Conservation (phyloP, 2,329 filamentous ascomycete species). For the Thermochaetoides dissita region DNA sequence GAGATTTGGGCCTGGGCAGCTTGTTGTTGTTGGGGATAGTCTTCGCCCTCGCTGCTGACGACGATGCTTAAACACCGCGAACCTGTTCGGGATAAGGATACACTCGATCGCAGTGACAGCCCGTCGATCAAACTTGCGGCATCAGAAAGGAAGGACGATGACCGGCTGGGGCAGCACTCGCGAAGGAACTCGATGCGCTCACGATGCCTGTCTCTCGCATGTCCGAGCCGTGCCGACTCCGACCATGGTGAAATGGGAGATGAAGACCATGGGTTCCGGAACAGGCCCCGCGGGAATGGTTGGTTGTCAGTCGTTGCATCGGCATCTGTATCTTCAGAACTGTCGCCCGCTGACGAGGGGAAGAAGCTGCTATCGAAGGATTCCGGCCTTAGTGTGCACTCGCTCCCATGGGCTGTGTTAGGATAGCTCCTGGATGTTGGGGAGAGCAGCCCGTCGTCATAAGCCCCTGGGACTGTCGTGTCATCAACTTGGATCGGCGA, state of each 20-base stretch:
- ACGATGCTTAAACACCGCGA: slow-evolving; percentile 1
- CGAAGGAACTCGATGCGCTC: slow-evolving; percentile 1
- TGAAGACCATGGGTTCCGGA: slow-evolving; percentile 3
- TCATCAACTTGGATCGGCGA: no score
- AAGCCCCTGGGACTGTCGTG: no score
- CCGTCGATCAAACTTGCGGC: slow-evolving; percentile 5
- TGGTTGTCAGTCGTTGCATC: not conserved
- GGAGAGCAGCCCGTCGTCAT: no score
- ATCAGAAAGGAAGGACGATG: slow-evolving; percentile 8
- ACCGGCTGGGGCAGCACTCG: slow-evolving; percentile 6
- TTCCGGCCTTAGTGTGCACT: no score
- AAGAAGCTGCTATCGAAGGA: no score
- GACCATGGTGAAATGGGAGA: no score
- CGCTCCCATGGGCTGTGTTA: no score
- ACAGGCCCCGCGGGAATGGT: not conserved
- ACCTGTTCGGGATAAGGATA: slow-evolving; percentile 3
- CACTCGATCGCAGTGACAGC: slow-evolving; percentile 6
- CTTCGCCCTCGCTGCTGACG: not conserved
- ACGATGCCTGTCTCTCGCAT: not conserved
- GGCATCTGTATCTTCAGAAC: not conserved
- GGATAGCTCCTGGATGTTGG: no score
- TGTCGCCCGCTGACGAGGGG: no score
- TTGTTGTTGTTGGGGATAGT: no score
- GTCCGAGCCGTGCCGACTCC: not conserved
- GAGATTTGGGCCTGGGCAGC: no score